Evolutionary conservation across 129 eudicot genomes (phyloP), one percentile per base, ranked within the genome.

Genomic region (Artemisia annua): DNA sequence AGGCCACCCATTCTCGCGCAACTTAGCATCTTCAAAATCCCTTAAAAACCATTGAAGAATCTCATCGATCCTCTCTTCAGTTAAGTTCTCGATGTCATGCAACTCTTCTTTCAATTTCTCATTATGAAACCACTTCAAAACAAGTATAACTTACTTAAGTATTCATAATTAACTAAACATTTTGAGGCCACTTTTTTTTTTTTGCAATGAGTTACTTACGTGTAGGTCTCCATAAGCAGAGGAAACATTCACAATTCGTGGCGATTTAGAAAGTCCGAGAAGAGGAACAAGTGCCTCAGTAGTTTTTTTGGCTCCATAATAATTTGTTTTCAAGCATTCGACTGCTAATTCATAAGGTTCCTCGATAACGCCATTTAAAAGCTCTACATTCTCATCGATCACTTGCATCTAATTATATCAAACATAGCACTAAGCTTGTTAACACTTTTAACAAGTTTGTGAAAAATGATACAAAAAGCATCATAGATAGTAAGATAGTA

Each of bases 1-100:
- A 46, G 56, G 56, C 71, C 71, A 66, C 24, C 71, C 71, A 19
- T 66, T 66, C n/a, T 66, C 57, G 0, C 69, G 19, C 73, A 78
- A 71, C 60, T 50, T 74, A 49, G 13, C 65, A 17, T 75, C 84
- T 77, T 78, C 75, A 13, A 75, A 78, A 43, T 78, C 89, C 26
- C 30, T 75, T 32, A 74, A 54, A 67, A 78, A 85, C 73, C 61
- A 57, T 49, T 75, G 35, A 5, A 78, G 10, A 20, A 85, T 71
- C 67, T 78, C 82, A 20, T 75, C 80, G 3, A 81, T 48, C 39
- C 69, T 78, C 14, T 78, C 82, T 72, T 78, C 72, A 18, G 84
- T 75, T 48, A 81, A 64, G 52, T 70, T 75, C 16, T 82, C 61
- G 3, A 71, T 55, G 44, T 67, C 66, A 20, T 55, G n/a, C 17